Base-by-base conservation (phyloP, 495 filamentous ascomycete species). In the Penicillium pancosmium region DNA sequence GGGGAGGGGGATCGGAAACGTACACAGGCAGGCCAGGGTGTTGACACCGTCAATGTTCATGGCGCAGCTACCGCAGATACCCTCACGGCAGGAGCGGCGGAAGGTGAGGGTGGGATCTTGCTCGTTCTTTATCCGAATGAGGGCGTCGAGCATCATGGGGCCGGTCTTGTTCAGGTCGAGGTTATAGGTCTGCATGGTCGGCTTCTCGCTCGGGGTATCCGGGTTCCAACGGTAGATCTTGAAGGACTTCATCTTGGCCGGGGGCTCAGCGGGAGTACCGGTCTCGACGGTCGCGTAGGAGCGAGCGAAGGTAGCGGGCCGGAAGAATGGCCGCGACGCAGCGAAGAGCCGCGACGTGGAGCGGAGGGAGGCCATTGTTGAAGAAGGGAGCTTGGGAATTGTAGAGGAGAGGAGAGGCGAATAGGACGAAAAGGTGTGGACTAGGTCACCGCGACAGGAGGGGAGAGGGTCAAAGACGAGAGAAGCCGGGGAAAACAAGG, bases 1-100 rank as follows among this genome's bases (percentile, higher is more conserved):
- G 51, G 18, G 12, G 11, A 4, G n/a, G 21, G 33, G 12, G 23
- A 15, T 13, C 31, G 40, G 27, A 53, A 27, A 88, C 91, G 67
- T 91, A 98, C 94, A 98, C 70, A 98, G 82, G 80, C 94, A 98
- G 64, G 94, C 94, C 55, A 98, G 78, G 48, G 93, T 98, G 78
- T 98, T 98, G 66, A 89, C 86, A 67, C 94, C 94, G 75, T 97
- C 93, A 74, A 98, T 97, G 82, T 98, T 98, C 94, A 98, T 98
- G 56, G 94, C 94, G 72, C 94, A 98, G 72, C 90, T 93, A 54
- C 94, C 94, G 71, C 94, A 98, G 70, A 98, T 98, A 59, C 94
- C 94, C 83, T 98, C 94, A 77, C 94, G 78, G 81, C 94, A 98
- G 69, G 90, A 93, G 70, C 94, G 78, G 64, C 94, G 84, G 82